These are phyloP conservation scores for Dalbergia cultrata DNA, from an alignment of 306 rosid genomes.

Conservation along the genomic window DNA sequence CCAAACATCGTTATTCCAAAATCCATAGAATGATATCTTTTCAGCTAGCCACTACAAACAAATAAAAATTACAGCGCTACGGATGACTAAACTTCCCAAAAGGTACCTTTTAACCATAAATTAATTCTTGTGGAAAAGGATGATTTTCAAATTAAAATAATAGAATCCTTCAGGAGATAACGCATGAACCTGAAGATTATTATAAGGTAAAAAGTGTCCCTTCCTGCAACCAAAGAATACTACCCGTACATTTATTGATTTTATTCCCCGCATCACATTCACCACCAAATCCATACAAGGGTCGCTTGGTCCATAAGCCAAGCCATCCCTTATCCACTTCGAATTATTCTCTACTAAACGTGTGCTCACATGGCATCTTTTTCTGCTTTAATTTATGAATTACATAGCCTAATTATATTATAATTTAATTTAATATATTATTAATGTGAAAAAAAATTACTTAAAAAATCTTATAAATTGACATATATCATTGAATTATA, in stretches of 20 bases:
- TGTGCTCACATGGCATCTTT: neutral
- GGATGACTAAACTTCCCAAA: slow-evolving; percentile 7
- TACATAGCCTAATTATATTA: slow-evolving; percentile 8
- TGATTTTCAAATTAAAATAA: neutral
- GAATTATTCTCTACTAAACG: slow-evolving; percentile 14
- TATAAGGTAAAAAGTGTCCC: slow-evolving; percentile 28
- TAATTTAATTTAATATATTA: neutral
- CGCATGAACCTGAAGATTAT: slow-evolving; percentile 24
- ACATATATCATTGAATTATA: no score
- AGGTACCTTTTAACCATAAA: slow-evolving; percentile 9
- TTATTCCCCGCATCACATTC: neutral
- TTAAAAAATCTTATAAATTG: no score
- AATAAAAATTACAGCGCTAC: slow-evolving; percentile 10
- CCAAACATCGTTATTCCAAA: neutral
- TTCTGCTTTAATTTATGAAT: slow-evolving; percentile 7
- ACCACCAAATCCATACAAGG: slow-evolving; percentile 18
- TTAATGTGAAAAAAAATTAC: no score
- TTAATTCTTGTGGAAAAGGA: slow-evolving; percentile 22
- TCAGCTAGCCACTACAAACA: slow-evolving; percentile 12
- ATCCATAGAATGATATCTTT: slow-evolving; percentile 6
- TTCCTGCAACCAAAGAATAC: slow-evolving; percentile 53
- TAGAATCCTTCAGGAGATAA: slow-evolving; percentile 26
- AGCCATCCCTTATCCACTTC: slow-evolving; percentile 48
- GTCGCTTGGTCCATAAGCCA: slow-evolving; percentile 59
- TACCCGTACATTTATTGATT: slow-evolving; percentile 13